Evolutionary conservation across 352 stramenopile genomes (phyloP).

Genomic region (Globisporangium nunn): DNA sequence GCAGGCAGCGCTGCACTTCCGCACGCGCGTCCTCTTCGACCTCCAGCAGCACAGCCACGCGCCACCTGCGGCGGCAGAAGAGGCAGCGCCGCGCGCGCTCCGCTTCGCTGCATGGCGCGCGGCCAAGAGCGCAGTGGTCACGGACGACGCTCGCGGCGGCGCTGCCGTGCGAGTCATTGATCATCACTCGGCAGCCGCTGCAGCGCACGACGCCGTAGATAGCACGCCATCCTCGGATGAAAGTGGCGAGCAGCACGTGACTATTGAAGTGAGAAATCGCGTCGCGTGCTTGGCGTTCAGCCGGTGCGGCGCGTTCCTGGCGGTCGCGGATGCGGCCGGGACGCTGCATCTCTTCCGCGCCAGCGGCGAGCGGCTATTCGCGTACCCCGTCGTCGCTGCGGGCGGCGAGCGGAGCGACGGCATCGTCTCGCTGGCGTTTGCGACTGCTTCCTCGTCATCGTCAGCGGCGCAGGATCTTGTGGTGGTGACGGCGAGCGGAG

Average conservation of each 20-base stretch:
- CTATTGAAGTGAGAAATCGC: conserved; percentile 9
- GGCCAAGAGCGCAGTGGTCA: not conserved
- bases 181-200: not conserved
- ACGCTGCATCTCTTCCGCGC: conserved; percentile 24
- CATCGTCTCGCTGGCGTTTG: conserved; percentile 13
- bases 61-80: not conserved
- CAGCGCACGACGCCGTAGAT: not conserved
- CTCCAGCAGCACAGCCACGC: not conserved
- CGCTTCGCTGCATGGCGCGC: not conserved
- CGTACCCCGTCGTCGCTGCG: conserved; percentile 12
- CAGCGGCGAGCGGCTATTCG: conserved; percentile 16
- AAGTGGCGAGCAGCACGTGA: not conserved
- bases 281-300: conserved; percentile 28
- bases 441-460: not conserved
- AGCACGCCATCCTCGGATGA: too few species aligned
- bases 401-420: not conserved
- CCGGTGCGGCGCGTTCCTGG: conserved; percentile 24
- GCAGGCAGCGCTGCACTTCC: not conserved
- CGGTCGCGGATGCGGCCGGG: conserved; percentile 20
- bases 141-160: not conserved
- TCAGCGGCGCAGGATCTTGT: conserved; percentile 20
- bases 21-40: conserved; percentile 1
- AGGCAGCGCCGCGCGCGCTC: not conserved
- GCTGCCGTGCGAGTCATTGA: not conserved
- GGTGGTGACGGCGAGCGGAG: conserved; percentile 18